Evolutionary conservation across 305 asterid species (phyloP).

Genomic region (Solanum chacoense): DNA sequence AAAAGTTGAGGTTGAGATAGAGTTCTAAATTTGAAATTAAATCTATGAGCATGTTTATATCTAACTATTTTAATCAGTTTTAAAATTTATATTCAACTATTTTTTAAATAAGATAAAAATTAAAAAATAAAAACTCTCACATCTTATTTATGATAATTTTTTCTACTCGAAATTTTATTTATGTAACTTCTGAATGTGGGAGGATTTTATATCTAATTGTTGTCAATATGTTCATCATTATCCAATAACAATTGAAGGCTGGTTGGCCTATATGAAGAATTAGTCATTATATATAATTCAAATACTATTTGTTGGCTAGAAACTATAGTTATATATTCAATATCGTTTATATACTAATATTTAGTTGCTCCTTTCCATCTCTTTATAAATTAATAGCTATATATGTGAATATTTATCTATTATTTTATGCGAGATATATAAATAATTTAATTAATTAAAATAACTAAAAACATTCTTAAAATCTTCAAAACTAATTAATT

Average conservation of each 20-base stretch:
- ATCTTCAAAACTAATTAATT: neutral
- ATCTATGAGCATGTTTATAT: neutral
- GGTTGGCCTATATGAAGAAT: neutral
- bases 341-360: neutral
- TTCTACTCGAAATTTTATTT: neutral
- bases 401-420: neutral
- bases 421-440: neutral
- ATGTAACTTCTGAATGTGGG: neutral
- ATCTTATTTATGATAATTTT: neutral
- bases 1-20: neutral
- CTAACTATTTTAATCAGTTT: neutral
- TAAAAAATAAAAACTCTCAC: neutral
- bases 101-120: neutral
- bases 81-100: neutral
- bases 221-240: neutral
- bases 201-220: neutral
- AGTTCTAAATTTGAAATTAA: neutral
- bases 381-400: neutral
- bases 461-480: accelerated
- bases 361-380: neutral
- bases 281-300: neutral
- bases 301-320: neutral
- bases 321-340: neutral
- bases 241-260: neutral
- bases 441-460: neutral